These are phyloP conservation scores for Exophiala dermatitidis DNA, from an alignment of 2,329 filamentous ascomycete genomes.

Conservation along the genomic window DNA sequence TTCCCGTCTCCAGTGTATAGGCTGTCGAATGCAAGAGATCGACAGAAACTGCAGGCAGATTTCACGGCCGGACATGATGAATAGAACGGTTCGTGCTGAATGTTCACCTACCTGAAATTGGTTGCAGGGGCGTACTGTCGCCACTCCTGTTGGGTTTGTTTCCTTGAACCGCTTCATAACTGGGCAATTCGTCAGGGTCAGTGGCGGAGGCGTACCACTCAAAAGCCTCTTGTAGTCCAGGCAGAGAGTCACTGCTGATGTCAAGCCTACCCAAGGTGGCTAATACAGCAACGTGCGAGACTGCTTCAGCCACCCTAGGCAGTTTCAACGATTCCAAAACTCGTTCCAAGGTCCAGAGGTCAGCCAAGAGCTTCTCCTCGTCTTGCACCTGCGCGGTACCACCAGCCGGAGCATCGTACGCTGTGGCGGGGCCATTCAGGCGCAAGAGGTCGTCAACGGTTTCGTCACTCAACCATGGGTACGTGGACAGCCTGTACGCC, in stretches of 20 bases:
- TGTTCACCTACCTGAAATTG: conserved; percentile 18
- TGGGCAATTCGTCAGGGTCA: conserved; percentile 59
- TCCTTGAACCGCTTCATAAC: conserved; percentile 51
- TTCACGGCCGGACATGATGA: neutral
- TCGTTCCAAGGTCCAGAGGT: conserved; percentile 77
- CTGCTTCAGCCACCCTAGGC: conserved; percentile 55
- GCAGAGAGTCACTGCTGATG: conserved; percentile 59
- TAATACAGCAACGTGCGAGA: conserved; percentile 61
- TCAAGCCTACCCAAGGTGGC: conserved; percentile 52
- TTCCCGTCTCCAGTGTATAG: neutral
- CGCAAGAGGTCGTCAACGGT: conserved; percentile 70
- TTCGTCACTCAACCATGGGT: conserved; percentile 74
- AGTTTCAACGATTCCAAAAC: conserved; percentile 65
- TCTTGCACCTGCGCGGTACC: neutral
- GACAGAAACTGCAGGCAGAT: too few relatives aligned
- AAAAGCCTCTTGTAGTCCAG: conserved; percentile 79
- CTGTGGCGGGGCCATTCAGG: conserved; percentile 33
- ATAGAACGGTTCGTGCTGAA: neutral
- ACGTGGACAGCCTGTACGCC: conserved; percentile 62
- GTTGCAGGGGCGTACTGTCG: conserved; percentile 9
- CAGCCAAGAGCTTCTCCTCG: conserved; percentile 54
- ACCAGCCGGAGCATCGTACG: neutral
- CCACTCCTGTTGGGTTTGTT: conserved; percentile 9
- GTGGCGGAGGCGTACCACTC: conserved; percentile 86
- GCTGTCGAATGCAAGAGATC: too few relatives aligned